Evolutionary conservation across 352 stramenopile species (phyloP), one percentile per base, ranked within the genome.

Genomic region (Globisporangium iwayamae): DNA sequence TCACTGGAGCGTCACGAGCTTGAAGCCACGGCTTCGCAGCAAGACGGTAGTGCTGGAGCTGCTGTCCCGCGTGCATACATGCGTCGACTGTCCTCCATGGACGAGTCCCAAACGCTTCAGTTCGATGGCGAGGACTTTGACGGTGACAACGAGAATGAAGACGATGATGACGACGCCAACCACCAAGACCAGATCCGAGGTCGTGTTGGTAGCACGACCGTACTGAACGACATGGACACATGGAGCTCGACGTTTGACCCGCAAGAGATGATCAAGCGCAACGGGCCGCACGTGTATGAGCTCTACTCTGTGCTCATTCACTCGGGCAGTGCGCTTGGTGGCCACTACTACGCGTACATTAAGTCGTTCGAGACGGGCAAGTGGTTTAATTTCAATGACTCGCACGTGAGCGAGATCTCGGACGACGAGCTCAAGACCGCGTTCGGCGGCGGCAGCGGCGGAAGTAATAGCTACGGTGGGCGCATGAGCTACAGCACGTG

Each of bases 331-430:
- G 91, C 93, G 2, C 68, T 96, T 22, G 88, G 89, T 25, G 93
- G 93, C 11, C 93, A 98, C 71, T 98, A 98, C 72, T 98, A 96
- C 68, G 91, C 93, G 28, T 98, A 96, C 75, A 98, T 98, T 65
- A 93, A 93, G 63, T 90, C 82, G 59, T 74, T 94, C 25, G 87
- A 93, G 54, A 83, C 66, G 9, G 85, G 72, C 41, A 85, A 87
- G 56, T 96, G 88, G 88, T 94, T 89, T 69, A 91, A 96, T 58
- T 96, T 96, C 50, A 96, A 96, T 54, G 88, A 96, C 60, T 90
- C 82, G 16, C 90, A 71, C 25, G 85, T 94, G 38, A 87, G 67
- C n/a, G 78, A 89, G 46, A 86, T 94, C 52, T 89, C 84, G 38
- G 83, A 93, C 46, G 72, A 72, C 10, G 87, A 93, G 38, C 65